Evolutionary conservation across 2,329 filamentous ascomycete species (phyloP), one percentile per base, ranked within the genome.

Genomic region (Lasiodiplodia sp.): DNA sequence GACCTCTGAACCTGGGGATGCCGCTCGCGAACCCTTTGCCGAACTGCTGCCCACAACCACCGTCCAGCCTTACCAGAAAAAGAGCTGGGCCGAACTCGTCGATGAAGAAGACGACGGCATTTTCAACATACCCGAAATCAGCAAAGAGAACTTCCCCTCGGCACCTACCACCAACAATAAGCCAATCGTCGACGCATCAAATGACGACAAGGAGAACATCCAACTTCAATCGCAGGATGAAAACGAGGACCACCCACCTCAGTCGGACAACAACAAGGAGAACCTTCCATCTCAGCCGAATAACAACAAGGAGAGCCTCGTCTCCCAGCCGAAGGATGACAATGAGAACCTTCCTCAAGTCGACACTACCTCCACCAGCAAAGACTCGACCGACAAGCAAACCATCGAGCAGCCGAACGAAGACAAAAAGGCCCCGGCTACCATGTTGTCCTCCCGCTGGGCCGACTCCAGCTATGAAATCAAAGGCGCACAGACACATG

Each of bases 381-480:
- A n/a, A 7, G 7, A 25, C 10, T n/a, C 52, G 11, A 25, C 21
- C 21, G 52, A 25, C 25, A 51, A 16, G 21, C 11, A 53, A 53
- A 5, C 51, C 31, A 12, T 14, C 4, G 25, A 60, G 37, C 28
- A 60, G 56, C 34, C 18, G 28, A 18, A n/a, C 53, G 34, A 56
- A 10, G 38, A 21, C 57, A 28, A 47, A 21, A 60, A 60, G 38
- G 37, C 58, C 11, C 12, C 23, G 5, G 3, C 40, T 8, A 28
- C 40, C 18, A 63, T 63, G 58, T 40, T 63, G 44, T 3, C 23
- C 23, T 63, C 58, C 58, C 40, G 58, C 40, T 63, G 58, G 58
- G 23, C 58, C 10, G 58, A 49, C 18, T 8, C 23, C 25, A 18
- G n/a, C 25, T 37, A 51, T 28, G 58, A 63, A 18, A 8, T 10